phyloP scores from a whole-genome alignment of 441 rosid genomes.

The Syzygium malaccense region DNA sequence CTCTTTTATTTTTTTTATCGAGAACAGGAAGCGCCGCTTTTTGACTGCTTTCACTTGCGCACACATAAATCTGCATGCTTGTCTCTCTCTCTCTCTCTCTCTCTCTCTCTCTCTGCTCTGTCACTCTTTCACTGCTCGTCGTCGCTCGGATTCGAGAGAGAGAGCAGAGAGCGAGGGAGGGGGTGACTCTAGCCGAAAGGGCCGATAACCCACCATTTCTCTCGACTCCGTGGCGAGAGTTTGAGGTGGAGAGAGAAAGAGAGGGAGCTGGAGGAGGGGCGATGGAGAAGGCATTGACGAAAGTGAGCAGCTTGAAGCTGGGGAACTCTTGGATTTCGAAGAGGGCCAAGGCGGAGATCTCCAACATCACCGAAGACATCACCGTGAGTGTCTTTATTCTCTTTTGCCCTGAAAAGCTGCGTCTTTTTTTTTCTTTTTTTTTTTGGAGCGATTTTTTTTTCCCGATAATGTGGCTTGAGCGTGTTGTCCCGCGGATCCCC shows the following conservation, averaged over 20 bases:
- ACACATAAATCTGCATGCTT: not conserved
- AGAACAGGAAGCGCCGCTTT: not conserved
- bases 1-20: not conserved
- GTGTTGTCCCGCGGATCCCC: not conserved
- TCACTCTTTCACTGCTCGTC: not conserved
- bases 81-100: not conserved
- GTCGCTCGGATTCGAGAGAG: not conserved
- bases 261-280: not conserved
- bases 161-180: not conserved
- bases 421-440: not conserved
- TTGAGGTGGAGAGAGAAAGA: not conserved
- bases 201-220: not conserved
- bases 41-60: not conserved
- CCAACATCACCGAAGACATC: constrained; percentile 13
- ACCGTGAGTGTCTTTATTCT: not conserved
- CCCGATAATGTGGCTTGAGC: not conserved
- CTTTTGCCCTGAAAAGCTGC: not conserved
- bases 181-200: not conserved
- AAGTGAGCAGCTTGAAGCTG: constrained; percentile 15
- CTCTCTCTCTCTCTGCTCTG: not conserved
- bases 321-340: constrained; percentile 19
- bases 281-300: constrained; percentile 18
- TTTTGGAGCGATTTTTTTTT: not conserved
- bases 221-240: not conserved
- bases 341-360: constrained; percentile 16